Evolutionary conservation across 106 monocot genomes (phyloP).

Genomic region (Allium fistulosum): DNA sequence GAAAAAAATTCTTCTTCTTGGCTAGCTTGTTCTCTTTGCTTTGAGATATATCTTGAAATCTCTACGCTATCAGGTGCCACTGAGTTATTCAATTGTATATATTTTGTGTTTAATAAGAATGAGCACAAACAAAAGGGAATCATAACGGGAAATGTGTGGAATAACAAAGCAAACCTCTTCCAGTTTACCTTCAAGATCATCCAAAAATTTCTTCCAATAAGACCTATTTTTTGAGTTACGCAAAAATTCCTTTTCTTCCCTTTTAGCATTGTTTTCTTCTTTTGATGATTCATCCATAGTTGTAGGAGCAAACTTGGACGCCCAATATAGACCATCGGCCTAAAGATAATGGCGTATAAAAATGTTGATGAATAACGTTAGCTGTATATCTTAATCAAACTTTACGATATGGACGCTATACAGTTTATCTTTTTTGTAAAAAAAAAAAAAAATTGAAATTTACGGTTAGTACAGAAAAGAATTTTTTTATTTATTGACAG

Average conservation of each 20-base stretch:
- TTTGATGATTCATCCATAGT: constrained; percentile 78
- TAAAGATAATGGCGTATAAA: constrained; percentile 13
- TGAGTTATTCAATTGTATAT: constrained; percentile 39
- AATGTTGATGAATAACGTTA: background rate
- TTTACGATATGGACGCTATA: background rate
- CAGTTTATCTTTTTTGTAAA: background rate
- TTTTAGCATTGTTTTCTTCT: constrained; percentile 53
- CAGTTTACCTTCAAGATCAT: constrained; percentile 78
- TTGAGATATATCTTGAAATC: constrained; percentile 29
- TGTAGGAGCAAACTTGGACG: constrained; percentile 74
- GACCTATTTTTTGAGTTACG: constrained; percentile 47
- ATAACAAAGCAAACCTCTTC: constrained; percentile 59
- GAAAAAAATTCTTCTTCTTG: constrained; percentile 83
- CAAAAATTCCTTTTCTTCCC: constrained; percentile 58
- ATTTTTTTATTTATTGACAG: background rate
- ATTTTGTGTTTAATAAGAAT: constrained; percentile 24
- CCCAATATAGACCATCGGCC: constrained; percentile 72
- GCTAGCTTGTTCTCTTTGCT: constrained; percentile 49
- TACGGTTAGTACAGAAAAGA: background rate
- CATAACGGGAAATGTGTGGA: no score
- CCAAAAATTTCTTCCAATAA: constrained; percentile 70
- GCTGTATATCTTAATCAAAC: background rate
- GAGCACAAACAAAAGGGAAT: no score
- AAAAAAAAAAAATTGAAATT: no score
- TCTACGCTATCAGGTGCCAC: no score